Evolutionary conservation across 202 grass and related monocot genomes (phyloP), one percentile per base, ranked within the genome.

Genomic region (Saccharum hybrid): DNA sequence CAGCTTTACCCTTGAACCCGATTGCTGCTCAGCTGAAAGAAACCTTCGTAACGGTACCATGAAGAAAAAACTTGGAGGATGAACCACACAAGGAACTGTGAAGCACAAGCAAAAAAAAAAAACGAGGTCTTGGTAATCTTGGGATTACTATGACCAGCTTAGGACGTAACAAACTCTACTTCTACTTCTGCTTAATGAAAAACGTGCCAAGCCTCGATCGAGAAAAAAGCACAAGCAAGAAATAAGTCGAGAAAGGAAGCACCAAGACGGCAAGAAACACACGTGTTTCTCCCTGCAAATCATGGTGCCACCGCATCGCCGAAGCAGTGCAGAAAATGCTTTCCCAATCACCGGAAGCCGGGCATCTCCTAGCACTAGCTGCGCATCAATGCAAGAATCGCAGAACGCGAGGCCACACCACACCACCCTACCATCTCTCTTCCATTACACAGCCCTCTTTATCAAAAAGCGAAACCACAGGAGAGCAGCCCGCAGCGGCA

Each of bases 401-500:
- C 26, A 56, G 71, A 36, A 54, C 46, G 28, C 72, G 4, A 57
- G 71, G 43, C 43, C 43, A 33, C 42, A 49, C 43, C 43, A 12
- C 26, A 48, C 45, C 42, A 71, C 46, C 71, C 71, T 56, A 56
- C 51, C 72, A 75, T 54, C 71, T 48, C 26, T 65, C 54, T 60
- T 57, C 52, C 52, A 16, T 61, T 77, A 61, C 45, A 75, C 63
- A 22, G 14, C 7, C 19, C 6, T 21, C 19, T 15, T 40, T 26
- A 49, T 19, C 71, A n/a, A 18, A 52, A 36, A 12, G 26, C 23
- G 21, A 75, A 23, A 22, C 51, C 34, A 54, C 72, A 40, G 31
- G 33, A 15, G 11, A 38, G 18, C 46, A 5, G 18, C 0, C 14
- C 1, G 34, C 16, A 4, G 43, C 45, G 1, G 9, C 21, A 36